phyloP scores from a whole-genome alignment of 2,329 filamentous ascomycete species.

The Didymellaceae sp. region DNA sequence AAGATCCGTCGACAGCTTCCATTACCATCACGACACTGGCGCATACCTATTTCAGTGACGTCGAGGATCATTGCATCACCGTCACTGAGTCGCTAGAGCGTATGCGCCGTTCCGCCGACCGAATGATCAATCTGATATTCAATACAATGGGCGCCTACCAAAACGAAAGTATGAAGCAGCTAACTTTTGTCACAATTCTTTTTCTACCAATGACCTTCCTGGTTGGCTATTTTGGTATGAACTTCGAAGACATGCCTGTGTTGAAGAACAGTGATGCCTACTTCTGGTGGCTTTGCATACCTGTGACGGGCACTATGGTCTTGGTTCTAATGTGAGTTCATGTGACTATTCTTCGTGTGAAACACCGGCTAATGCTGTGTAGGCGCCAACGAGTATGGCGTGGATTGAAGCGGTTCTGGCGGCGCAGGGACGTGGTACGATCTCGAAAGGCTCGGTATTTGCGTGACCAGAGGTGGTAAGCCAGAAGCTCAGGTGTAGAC shows the following conservation, averaged over 20 bases:
- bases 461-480: constrained; percentile 6
- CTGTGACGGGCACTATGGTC: constrained; percentile 45
- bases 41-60: constrained; percentile 86
- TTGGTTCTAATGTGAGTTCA: constrained; percentile 27
- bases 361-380: not conserved
- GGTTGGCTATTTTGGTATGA: constrained; percentile 67
- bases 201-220: constrained; percentile 89
- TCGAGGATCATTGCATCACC: constrained; percentile 84
- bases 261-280: constrained; percentile 59
- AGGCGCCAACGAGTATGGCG: constrained; percentile 14
- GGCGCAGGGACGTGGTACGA: constrained; percentile 3
- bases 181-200: constrained; percentile 86
- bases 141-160: constrained; percentile 88
- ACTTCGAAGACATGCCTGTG: constrained; percentile 65
- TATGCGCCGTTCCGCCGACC: constrained; percentile 73
- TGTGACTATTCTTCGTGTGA: not conserved
- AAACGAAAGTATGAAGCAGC: constrained; percentile 89
- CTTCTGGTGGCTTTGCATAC: constrained; percentile 54
- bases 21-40: constrained; percentile 82
- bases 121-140: constrained; percentile 89
- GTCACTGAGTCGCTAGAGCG: constrained; percentile 81
- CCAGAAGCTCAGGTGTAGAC: too few species aligned
- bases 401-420: constrained; percentile 7
- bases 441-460: not conserved
- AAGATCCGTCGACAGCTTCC: constrained; percentile 52